Evolutionary conservation across 352 stramenopile genomes (phyloP), one percentile per base, ranked within the genome.

Genomic region (Achlya hypogyna): DNA sequence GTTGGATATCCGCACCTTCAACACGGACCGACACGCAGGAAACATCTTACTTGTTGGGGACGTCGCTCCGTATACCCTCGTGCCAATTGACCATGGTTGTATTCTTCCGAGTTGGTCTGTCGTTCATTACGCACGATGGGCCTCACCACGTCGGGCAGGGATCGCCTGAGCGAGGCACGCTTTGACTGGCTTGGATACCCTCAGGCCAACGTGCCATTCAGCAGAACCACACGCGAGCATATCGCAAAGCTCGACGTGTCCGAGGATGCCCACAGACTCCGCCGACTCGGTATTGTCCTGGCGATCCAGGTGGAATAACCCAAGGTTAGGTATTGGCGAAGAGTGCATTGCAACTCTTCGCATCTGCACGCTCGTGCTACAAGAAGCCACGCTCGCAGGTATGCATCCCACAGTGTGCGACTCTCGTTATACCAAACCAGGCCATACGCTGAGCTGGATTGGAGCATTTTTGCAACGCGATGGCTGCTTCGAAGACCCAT

Each of bases 181-280:
- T 93, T 95, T 52, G 88, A 96, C 71, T 94, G 87, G 87, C 74
- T 95, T 54, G 74, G 86, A 38, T 96, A 87, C 81, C 82, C 86
- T 0, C 88, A 96, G 63, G 82, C 88, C 20, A 84, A 95, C 64
- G 88, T 91, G 71, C 87, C 87, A 32, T 93, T 96, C 73, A 93
- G 79, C 28, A 74, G 72, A 56, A 76, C 79, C 12, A 81, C 89
- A 65, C 68, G 93, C 2, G 77, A 92, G 29, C 83, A 91, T 62
- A 90, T 96, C 31, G 76, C 75, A 31, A 82, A 76, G 59, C 71
- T 96, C 18, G 76, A 94, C 35, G 74, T 71, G n/a, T 62, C 67
- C 5, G 74, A 75, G 1, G 87, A 95, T 62, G 83, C 84, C 0
- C 65, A 66, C 2, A 72, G 88, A 49, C 70, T 95, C n/a, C 82